Conservation (phyloP, 2,329 filamentous ascomycete genomes). For the Trichoderma gracile region DNA sequence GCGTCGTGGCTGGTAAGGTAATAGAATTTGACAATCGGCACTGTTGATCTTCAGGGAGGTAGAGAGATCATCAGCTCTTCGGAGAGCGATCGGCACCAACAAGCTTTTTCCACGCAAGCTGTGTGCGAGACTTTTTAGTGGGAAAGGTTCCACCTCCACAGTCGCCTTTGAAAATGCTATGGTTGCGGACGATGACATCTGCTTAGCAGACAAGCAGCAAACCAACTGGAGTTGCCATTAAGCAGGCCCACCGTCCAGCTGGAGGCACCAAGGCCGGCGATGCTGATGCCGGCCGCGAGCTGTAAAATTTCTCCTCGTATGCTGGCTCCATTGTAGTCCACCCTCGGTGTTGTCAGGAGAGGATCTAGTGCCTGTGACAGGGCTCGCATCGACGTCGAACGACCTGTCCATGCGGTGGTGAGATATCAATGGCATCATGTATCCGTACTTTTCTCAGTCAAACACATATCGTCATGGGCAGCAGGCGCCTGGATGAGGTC, state of each 20-base stretch:
- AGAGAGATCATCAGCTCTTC: slow-evolving; percentile 16
- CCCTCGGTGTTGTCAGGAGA: neutral
- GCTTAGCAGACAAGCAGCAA: neutral
- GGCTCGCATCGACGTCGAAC: neutral
- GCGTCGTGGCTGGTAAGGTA: neutral
- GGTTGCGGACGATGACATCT: slow-evolving; percentile 19
- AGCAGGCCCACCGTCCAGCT: slow-evolving; percentile 5
- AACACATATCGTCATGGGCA: neutral
- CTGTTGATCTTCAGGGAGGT: slow-evolving; percentile 23
- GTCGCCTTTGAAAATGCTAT: neutral
- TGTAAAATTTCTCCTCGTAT: neutral
- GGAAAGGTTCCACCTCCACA: slow-evolving; percentile 22
- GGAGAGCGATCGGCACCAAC: slow-evolving; percentile 23
- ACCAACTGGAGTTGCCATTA: neutral
- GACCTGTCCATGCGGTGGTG: neutral
- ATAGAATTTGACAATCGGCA: neutral
- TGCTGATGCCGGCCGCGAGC: neutral
- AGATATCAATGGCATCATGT: slow-evolving; percentile 5
- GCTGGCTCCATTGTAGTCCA: slow-evolving; percentile 15
- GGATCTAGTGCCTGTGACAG: neutral
- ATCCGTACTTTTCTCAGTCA: neutral
- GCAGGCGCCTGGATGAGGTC: slow-evolving; percentile 10
- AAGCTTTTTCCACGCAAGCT: slow-evolving; percentile 25
- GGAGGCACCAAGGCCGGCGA: slow-evolving; percentile 6
- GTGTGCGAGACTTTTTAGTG: slow-evolving; percentile 7